phyloP scores from a whole-genome alignment of 2,329 filamentous ascomycete species.

The Colletotrichum agaves region DNA sequence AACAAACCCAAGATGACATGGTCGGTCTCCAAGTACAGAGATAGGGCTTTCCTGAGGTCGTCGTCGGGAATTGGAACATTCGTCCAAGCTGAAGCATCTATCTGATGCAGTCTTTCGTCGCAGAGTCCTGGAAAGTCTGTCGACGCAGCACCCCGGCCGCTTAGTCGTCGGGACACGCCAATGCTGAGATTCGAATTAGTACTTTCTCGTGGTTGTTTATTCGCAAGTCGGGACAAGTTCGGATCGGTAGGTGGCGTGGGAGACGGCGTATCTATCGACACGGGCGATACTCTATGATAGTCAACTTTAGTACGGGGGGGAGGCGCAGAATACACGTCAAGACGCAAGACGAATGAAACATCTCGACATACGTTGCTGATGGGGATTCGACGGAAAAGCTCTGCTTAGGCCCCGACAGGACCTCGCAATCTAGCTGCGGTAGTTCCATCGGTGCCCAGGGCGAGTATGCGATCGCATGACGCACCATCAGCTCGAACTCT shows the following conservation, averaged over 20 bases:
- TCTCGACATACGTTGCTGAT: neutral
- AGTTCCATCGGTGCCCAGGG: conserved; percentile 24
- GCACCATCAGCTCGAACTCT: conserved; percentile 30
- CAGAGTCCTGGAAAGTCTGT: neutral
- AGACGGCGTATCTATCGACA: conserved; percentile 6
- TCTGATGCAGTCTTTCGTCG: conserved; percentile 18
- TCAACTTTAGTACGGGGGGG: too few species aligned
- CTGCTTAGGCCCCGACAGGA: neutral
- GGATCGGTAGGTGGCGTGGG: neutral
- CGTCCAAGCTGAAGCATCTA: conserved; percentile 10
- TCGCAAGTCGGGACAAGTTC: neutral
- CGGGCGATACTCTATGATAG: conserved; percentile 5
- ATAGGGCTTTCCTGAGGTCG: conserved; percentile 32
- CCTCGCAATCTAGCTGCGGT: neutral
- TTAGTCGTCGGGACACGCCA: neutral
- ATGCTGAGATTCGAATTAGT: neutral
- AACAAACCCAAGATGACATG: conserved; percentile 46
- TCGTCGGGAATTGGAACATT: neutral
- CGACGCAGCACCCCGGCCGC: neutral
- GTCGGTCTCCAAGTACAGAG: conserved; percentile 45
- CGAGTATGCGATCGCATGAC: conserved; percentile 21
- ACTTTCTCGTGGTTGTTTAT: neutral
- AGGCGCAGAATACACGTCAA: too few species aligned
- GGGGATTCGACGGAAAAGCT: neutral
- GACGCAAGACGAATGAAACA: too few species aligned